Evolutionary conservation across 2,329 filamentous ascomycete genomes (phyloP).

Genomic region (Fusarium caatingaense): DNA sequence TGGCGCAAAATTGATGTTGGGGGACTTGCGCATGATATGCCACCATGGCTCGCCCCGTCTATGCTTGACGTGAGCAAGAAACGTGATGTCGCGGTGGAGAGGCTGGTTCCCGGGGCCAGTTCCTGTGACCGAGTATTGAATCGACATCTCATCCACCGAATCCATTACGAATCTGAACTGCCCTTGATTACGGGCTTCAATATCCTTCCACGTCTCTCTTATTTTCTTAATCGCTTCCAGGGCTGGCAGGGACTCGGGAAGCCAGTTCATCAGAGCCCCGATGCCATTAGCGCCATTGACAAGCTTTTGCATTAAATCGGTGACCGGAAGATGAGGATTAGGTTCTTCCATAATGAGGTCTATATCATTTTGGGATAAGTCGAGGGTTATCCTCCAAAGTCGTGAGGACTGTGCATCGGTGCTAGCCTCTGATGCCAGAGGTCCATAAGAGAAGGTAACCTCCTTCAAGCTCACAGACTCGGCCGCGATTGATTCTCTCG

Average conservation of each 20-base stretch:
- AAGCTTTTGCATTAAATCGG: slow-evolving; percentile 67
- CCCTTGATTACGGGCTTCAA: slow-evolving; percentile 57
- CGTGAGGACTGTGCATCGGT: slow-evolving; percentile 19
- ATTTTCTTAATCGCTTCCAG: slow-evolving; percentile 70
- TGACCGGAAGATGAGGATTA: slow-evolving; percentile 75
- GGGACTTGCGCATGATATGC: slow-evolving; percentile 58
- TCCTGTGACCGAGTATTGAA: slow-evolving; percentile 62
- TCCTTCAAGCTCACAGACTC: slow-evolving; percentile 70
- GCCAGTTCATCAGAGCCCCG: slow-evolving; percentile 63
- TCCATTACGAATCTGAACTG: slow-evolving; percentile 64
- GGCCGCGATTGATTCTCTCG: slow-evolving; percentile 65
- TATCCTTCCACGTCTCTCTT: slow-evolving; percentile 63
- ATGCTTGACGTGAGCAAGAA: slow-evolving; percentile 64
- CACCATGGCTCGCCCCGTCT: slow-evolving; percentile 63
- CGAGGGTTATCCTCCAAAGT: slow-evolving; percentile 67
- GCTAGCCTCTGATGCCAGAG: slow-evolving; percentile 29
- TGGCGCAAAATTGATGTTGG: slow-evolving; percentile 16
- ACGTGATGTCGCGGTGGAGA: slow-evolving; percentile 53
- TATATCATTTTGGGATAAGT: slow-evolving; percentile 66
- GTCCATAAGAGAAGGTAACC: slow-evolving; percentile 76
- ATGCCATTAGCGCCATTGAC: slow-evolving; percentile 67
- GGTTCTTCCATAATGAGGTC: slow-evolving; percentile 68
- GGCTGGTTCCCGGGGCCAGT: slow-evolving; percentile 40
- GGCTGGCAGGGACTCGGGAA: slow-evolving; percentile 73
- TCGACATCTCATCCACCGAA: slow-evolving; percentile 66